Evolutionary conservation across 2,329 filamentous ascomycete genomes (phyloP).

Genomic region (Colletotrichum tofieldiae): DNA sequence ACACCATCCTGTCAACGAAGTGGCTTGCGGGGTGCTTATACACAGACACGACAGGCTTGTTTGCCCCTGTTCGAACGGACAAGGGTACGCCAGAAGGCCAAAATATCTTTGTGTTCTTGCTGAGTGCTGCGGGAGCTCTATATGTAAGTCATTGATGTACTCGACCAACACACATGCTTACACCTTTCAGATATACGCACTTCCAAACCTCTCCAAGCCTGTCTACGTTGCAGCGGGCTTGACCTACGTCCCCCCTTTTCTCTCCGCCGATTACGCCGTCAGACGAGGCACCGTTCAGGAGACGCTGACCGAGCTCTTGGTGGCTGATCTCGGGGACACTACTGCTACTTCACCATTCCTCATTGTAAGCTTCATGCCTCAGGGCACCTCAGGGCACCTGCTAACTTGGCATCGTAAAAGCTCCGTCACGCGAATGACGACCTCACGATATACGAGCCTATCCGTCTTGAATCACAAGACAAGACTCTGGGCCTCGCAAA

Average conservation of each 20-base stretch:
- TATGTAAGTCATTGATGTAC: slow-evolving; percentile 69
- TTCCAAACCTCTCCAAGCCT: slow-evolving; percentile 80
- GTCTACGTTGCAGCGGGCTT: slow-evolving; percentile 84
- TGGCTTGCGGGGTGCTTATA: slow-evolving; percentile 92
- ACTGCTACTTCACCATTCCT: slow-evolving; percentile 82
- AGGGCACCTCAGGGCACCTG: background rate
- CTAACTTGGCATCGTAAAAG: slow-evolving; percentile 57
- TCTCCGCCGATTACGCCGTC: slow-evolving; percentile 80
- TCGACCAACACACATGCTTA: background rate
- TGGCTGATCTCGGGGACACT: slow-evolving; percentile 87
- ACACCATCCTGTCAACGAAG: slow-evolving; percentile 71
- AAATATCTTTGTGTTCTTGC: slow-evolving; percentile 80
- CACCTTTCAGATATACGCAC: slow-evolving; percentile 76
- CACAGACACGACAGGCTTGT: slow-evolving; percentile 72
- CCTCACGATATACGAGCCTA: slow-evolving; percentile 89
- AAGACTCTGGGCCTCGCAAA: slow-evolving; percentile 63
- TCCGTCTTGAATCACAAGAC: slow-evolving; percentile 63
- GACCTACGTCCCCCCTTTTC: slow-evolving; percentile 81
- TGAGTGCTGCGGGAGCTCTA: slow-evolving; percentile 82
- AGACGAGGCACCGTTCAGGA: slow-evolving; percentile 82
- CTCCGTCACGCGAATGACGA: slow-evolving; percentile 86
- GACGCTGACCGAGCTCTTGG: slow-evolving; percentile 82
- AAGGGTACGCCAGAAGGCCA: slow-evolving; percentile 58
- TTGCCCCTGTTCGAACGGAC: slow-evolving; percentile 60
- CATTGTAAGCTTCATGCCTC: slow-evolving; percentile 71